Base-by-base conservation (phyloP, 2,329 filamentous ascomycete genomes). In the Colletotrichum sidae region DNA sequence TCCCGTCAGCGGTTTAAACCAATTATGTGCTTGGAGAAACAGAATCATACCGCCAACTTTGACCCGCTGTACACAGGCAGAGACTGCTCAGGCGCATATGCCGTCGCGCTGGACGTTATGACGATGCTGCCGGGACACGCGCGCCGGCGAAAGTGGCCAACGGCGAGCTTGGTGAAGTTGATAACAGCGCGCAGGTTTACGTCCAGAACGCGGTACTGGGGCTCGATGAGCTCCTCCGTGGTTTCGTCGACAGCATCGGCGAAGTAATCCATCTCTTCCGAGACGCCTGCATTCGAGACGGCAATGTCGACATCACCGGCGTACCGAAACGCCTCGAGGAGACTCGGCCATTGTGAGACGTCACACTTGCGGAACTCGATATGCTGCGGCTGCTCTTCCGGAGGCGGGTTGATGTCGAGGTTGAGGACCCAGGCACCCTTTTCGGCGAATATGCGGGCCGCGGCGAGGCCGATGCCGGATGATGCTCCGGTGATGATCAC, bases 91-190 rank as follows among this genome's bases (percentile, higher is more conserved):
- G 79, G 75, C 2, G 71, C 63, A 60, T 79, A 80, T 0, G 74
- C 77, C 6, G 77, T 77, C 0, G 76, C 72, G 60, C 77, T 79
- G 4, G 73, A 63, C 1, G 77, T 79, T 39, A 81, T 73, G n/a
- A 80, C 78, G 35, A 80, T 75, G 61, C 75, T 76, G 2, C 77
- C 76, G n/a, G 0, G 66, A n/a, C 49, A 65, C 7, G 55, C 39
- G 7, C 72, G 52, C 53, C 56, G 62, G 8, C 69, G 65, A 70
- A 78, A 74, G n/a, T 38, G 46, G 33, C 69, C 69, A 51, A 71
- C 57, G 0, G 74, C 73, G 1, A 81, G 69, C 66, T 78, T 79
- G 46, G 75, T 65, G 12, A 75, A 71, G 63, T 80, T 75, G 4
- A 77, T 39, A 0, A 72, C 70, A 0, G 54, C 75, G 8, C 69